Base-by-base conservation (phyloP, 2,329 filamentous ascomycete genomes). In the Aureobasidium sp. region DNA sequence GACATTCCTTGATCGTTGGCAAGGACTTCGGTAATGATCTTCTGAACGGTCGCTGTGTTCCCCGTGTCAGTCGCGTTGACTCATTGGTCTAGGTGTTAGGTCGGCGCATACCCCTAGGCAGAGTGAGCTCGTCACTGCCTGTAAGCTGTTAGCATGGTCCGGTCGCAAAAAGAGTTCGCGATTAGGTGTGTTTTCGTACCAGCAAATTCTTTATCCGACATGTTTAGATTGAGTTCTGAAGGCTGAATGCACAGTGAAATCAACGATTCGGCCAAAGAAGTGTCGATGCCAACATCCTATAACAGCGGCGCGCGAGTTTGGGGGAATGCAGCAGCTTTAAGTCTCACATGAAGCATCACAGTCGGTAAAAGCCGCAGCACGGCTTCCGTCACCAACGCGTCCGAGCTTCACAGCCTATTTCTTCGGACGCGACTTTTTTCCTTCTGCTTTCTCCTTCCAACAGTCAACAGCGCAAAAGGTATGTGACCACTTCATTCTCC, bases 11-110 rank as follows among this genome's bases (percentile, higher is more conserved):
- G 82, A 53, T 88, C 85, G 0, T 88, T 79, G 1, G 91, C 87
- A 1, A 99, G 83, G 70, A 99, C 97, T 75, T 99, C 94, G 63
- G 88, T 88, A 68, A 99, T 93, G 67, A 99, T 99, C 77, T 88
- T 88, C 70, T 87, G 84, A 46, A 88, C 86, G 52, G 86, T 88
- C 50, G 86, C 86, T 86, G 70, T 20, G 29, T 7, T 15, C 34
- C 39, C 39, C 56, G 10, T 23, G 46, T 60, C 26, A 60, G 34
- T 60, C 36, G 57, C 46, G 26, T n/a, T 47, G 5, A 26, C 17
- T 8, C 42, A 3, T 50, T 12, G 46, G 32, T 29, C 39, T 10
- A 39, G 9, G 5, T 9, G 13, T 32, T 50, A 26, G 15, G 17
- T 10, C 12, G 23, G 46, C 57, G 36, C 42, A 12, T 70, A 82